These are phyloP conservation scores for Fusarium neocosmosporiellum DNA, from an alignment of 2,329 filamentous ascomycete species.

Conservation along the genomic window DNA sequence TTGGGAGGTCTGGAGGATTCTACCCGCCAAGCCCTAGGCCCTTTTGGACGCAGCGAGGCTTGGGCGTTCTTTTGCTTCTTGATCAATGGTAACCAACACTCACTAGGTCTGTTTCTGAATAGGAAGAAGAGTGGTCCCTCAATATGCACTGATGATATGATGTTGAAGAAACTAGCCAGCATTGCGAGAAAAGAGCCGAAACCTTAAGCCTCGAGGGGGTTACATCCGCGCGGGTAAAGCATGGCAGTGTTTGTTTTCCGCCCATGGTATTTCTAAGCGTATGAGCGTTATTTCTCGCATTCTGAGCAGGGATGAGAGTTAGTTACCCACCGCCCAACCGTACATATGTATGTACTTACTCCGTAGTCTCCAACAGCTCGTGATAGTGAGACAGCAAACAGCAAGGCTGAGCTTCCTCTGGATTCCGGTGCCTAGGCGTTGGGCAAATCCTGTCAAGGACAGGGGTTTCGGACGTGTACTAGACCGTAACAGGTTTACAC, in stretches of 20 bases:
- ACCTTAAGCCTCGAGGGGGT: neutral
- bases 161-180: neutral
- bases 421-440: neutral
- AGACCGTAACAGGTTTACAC: neutral
- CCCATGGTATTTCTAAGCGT: neutral
- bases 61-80: neutral
- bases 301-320: neutral
- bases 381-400: neutral
- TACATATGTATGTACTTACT: neutral
- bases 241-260: neutral
- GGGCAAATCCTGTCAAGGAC: neutral
- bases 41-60: neutral
- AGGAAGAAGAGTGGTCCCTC: neutral
- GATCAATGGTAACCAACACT: neutral
- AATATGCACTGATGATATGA: slow-evolving; percentile 1
- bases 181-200: neutral
- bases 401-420: neutral
- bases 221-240: neutral
- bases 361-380: neutral
- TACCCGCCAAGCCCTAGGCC: neutral
- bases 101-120: neutral
- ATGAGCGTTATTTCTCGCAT: neutral
- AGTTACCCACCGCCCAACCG: neutral
- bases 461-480: neutral
- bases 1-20: neutral